Percentiles rank a stretch among this genome's conserved stretches.
Conservation (phyloP, 768 basidiomycete species). For the Daedaleopsis nitida region DNA sequence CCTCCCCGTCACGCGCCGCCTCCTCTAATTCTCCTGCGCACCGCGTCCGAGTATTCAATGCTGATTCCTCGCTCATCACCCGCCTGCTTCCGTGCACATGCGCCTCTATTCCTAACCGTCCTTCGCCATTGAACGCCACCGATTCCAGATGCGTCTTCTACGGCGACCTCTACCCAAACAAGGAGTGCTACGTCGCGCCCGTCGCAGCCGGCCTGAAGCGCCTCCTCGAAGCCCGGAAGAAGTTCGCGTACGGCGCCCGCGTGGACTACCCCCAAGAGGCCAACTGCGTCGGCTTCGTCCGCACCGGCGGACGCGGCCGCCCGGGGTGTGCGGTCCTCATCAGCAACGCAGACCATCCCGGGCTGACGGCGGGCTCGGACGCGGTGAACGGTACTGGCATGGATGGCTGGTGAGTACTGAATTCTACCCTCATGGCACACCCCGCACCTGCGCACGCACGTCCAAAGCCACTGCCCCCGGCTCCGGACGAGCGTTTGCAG, state of each 20-base stretch:
- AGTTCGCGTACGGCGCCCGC: slow-evolving; percentile 65
- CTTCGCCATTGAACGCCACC: too few species aligned
- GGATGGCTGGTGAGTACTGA: slow-evolving; percentile 2
- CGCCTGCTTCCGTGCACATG: neutral
- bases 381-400: too few species aligned
- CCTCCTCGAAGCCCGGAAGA: slow-evolving; percentile 63
- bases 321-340: slow-evolving; percentile 72
- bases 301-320: slow-evolving; percentile 56
- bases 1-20: neutral
- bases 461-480: too few species aligned
- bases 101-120: neutral
- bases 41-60: neutral
- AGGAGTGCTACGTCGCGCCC: slow-evolving; percentile 61
- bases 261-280: slow-evolving; percentile 59
- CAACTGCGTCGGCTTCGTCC: slow-evolving; percentile 78
- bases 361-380: neutral
- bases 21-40: too few species aligned
- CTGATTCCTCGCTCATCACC: neutral
- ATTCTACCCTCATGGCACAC: neutral
- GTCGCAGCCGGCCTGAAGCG: slow-evolving; percentile 52
- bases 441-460: neutral
- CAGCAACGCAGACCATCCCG: slow-evolving; percentile 47
- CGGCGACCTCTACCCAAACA: slow-evolving; percentile 77
- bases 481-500: neutral
- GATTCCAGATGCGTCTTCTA: slow-evolving; percentile 78